Base-by-base conservation (phyloP, 345 rosid species). In the Gossypium turneri region DNA sequence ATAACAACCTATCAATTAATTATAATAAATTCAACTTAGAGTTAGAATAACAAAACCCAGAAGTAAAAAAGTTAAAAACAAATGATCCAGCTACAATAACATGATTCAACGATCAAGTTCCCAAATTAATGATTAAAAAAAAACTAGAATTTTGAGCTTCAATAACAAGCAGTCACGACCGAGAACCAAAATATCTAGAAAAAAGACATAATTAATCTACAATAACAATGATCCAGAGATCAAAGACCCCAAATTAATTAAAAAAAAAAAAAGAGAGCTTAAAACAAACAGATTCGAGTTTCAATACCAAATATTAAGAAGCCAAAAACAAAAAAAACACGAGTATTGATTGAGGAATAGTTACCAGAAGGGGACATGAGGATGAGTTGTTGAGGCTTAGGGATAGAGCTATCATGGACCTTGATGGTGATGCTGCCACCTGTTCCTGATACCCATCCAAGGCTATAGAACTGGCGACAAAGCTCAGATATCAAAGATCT, bases 321-420 rank as follows among this genome's bases (percentile, higher is more conserved):
- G 15, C 12, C 53, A 43, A 59, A 59, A 22, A 29, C 1, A 16
- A 58, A 29, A 53, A 51, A 4, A 34, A 34, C 38, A 19, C 7
- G 43, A 13, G 3, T 5, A 13, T 50, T 27, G 73, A 69, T 51
- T 17, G 60, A 69, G 68, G n/a, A 47, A 55, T 10, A 75, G 63
- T 10, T 71, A 92, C 98, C 98, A 85, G 98, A 94, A 83, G 98
- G 98, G 61, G 98, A 94, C 97, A 94, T 88, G 87, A 91, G 55
- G 85, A 94, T 87, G 81, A 94, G 92, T 81, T 92, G 98, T 11
- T 80, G 75, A 8, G 86, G 79, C 76, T 86, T 88, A 60, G 97
- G 97, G 63, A 92, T 82, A 65, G 85, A 86, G 73, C 87, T 88
- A 70, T 94, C 98, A 67, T 88, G 94, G 80, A 84, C 94, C 82